Conservation (phyloP, 345 rosid species). For the Arabis hirsuta region DNA sequence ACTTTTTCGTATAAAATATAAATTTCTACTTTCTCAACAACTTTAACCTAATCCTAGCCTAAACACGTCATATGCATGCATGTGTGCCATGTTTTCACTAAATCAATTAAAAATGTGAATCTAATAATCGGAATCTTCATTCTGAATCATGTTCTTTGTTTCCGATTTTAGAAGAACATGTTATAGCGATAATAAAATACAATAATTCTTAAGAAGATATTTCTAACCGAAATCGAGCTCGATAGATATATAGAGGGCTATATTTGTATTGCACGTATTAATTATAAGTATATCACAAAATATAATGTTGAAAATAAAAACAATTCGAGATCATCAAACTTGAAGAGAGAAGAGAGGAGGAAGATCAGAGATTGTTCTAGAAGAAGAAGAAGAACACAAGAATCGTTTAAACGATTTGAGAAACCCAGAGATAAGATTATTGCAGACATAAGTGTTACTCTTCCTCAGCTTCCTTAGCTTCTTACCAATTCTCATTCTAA, state of each 20-base stretch:
- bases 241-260: neutral
- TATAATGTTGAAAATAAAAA: slow-evolving; percentile 11
- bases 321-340: slow-evolving; percentile 34
- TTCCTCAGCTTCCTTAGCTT: slow-evolving; percentile 70
- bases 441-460: slow-evolving; percentile 39
- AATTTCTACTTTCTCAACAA: slow-evolving; percentile 12
- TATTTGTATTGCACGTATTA: neutral
- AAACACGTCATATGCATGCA: slow-evolving; percentile 1
- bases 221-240: neutral
- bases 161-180: neutral
- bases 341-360: slow-evolving; percentile 45
- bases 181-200: neutral
- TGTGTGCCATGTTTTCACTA: neutral
- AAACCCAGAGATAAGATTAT: slow-evolving; percentile 39
- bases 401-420: slow-evolving; percentile 39
- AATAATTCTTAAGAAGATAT: neutral
- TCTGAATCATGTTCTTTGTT: neutral
- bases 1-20: neutral
- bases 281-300: neutral
- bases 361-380: slow-evolving; percentile 42
- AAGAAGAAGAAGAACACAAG: slow-evolving; percentile 31
- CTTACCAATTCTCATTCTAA: slow-evolving; percentile 71
- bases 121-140: neutral
- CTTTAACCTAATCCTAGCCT: slow-evolving; percentile 14
- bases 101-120: neutral